Percentiles rank a stretch among this genome's conserved stretches.
Evolutionary conservation across 306 rosid genomes (phyloP).

Genomic region (Betula pendula): DNA sequence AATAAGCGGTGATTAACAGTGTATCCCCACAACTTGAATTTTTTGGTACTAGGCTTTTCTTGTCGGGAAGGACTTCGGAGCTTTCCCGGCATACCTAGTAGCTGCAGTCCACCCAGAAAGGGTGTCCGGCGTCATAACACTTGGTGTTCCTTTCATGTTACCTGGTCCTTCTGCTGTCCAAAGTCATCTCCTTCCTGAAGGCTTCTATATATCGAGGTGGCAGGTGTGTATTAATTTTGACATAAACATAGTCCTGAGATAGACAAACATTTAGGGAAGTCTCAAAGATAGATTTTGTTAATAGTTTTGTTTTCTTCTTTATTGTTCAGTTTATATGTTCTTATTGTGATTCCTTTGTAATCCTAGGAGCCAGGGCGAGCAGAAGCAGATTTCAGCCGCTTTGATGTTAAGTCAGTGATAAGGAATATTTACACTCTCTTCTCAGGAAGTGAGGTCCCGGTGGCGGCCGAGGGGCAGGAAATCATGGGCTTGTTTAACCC

Average conservation of each 20-base stretch:
- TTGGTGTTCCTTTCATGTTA: slow-evolving; percentile 51
- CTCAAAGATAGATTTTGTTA: too few relatives aligned
- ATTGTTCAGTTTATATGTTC: too few relatives aligned
- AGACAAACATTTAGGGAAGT: too few relatives aligned
- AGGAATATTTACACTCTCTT: slow-evolving; percentile 60
- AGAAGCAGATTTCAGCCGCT: slow-evolving; percentile 60
- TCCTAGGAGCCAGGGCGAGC: slow-evolving; percentile 54
- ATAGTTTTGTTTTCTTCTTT: too few relatives aligned
- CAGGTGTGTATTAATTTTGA: slow-evolving; percentile 35
- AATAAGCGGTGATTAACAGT: too few relatives aligned
- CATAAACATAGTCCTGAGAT: neutral
- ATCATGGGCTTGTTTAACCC: slow-evolving; percentile 67
- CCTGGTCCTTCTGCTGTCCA: slow-evolving; percentile 43
- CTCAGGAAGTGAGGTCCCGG: slow-evolving; percentile 54
- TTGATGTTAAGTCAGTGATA: slow-evolving; percentile 49
- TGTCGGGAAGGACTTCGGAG: slow-evolving; percentile 58
- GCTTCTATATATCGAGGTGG: slow-evolving; percentile 55
- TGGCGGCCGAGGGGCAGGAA: slow-evolving; percentile 49
- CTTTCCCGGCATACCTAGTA: slow-evolving; percentile 42
- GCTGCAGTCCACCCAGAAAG: slow-evolving; percentile 46
- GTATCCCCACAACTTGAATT: neutral
- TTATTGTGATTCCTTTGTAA: neutral
- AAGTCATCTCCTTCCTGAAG: slow-evolving; percentile 54
- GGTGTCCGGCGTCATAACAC: slow-evolving; percentile 44
- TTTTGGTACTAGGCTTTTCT: slow-evolving; percentile 43